A percentile compares a stretch with the other conserved stretches of the same genome.
phyloP scores from a whole-genome alignment of 2,329 filamentous ascomycete genomes.

The Phialemoniopsis sp. region DNA sequence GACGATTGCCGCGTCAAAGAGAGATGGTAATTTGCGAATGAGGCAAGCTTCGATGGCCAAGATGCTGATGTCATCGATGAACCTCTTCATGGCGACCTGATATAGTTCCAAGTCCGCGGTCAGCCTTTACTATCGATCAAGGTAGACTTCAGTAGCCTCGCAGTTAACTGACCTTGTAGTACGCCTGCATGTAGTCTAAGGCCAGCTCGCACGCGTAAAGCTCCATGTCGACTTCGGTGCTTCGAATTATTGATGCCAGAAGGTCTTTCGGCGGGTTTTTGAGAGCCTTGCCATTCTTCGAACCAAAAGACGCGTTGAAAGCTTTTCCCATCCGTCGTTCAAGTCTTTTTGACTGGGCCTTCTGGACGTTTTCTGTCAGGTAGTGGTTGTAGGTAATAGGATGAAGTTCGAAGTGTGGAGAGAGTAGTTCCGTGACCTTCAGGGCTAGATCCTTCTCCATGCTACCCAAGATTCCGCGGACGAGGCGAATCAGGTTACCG shows the following conservation, averaged over 20 bases:
- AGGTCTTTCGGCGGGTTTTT: too few species aligned
- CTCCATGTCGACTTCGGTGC: conserved; percentile 26
- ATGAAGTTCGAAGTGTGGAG: conserved; percentile 19
- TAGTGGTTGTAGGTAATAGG: conserved; percentile 35
- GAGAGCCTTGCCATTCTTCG: background rate
- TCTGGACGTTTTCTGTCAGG: conserved; percentile 26
- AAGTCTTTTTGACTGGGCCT: conserved; percentile 10
- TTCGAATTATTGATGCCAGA: background rate
- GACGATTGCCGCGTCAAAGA: conserved; percentile 15
- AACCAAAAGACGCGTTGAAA: too few species aligned
- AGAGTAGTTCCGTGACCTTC: conserved; percentile 20
- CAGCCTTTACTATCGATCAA: too few species aligned
- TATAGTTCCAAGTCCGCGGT: too few species aligned
- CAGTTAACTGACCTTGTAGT: conserved; percentile 32
- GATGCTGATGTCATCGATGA: conserved; percentile 17
- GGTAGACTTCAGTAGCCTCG: too few species aligned
- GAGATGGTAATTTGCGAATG: conserved; percentile 10
- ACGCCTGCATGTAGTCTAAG: conserved; percentile 35
- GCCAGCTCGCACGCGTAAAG: conserved; percentile 28
- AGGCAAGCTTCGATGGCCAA: conserved; percentile 18
- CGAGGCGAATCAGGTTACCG: conserved; percentile 8
- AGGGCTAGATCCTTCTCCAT: conserved; percentile 12
- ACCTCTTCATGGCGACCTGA: conserved; percentile 18
- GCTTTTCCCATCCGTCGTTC: background rate
- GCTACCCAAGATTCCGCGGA: conserved; percentile 3